These are phyloP conservation scores for Berkeleyomyces basicola DNA, from an alignment of 2,329 filamentous ascomycete genomes.

Conservation along the genomic window DNA sequence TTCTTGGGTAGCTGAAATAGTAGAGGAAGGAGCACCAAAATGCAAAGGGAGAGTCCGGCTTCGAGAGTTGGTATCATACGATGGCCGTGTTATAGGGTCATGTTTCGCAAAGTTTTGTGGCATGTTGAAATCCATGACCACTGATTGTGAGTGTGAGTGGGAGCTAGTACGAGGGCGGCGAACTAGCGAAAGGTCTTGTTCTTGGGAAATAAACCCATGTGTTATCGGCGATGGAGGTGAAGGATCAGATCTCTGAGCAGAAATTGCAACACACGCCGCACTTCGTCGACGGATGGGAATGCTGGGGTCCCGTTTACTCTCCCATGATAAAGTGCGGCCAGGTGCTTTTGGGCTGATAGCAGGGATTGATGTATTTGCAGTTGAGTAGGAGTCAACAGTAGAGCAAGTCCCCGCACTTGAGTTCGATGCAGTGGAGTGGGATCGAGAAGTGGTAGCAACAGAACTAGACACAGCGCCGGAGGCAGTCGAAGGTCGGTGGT, in stretches of 20 bases:
- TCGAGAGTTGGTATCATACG: not conserved
- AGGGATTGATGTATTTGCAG: conserved; percentile 6
- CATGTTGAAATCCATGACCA: not conserved
- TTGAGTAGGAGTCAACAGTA: conserved; percentile 9
- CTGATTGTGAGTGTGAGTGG: not conserved
- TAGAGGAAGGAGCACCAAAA: not conserved
- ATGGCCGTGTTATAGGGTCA: not conserved
- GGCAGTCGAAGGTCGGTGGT: conserved; percentile 7
- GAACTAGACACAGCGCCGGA: conserved; percentile 4
- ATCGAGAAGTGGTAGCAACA: conserved; percentile 8
- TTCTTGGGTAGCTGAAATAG: conserved; percentile 14
- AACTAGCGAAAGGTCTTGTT: not conserved
- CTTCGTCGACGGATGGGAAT: conserved; percentile 1
- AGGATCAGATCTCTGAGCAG: not conserved
- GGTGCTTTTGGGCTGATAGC: not conserved
- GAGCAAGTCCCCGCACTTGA: conserved; percentile 4
- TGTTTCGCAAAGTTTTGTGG: not conserved
- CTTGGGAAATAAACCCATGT: not conserved
- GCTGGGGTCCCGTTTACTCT: not conserved
- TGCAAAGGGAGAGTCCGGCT: conserved; percentile 4
- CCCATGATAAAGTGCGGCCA: not conserved
- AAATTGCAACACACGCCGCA: not conserved
- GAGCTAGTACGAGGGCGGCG: not conserved
- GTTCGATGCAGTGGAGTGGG: conserved; percentile 12
- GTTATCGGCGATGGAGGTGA: not conserved